Base-by-base conservation (phyloP, 768 basidiomycete species). In the Tylopilus balloui region DNA sequence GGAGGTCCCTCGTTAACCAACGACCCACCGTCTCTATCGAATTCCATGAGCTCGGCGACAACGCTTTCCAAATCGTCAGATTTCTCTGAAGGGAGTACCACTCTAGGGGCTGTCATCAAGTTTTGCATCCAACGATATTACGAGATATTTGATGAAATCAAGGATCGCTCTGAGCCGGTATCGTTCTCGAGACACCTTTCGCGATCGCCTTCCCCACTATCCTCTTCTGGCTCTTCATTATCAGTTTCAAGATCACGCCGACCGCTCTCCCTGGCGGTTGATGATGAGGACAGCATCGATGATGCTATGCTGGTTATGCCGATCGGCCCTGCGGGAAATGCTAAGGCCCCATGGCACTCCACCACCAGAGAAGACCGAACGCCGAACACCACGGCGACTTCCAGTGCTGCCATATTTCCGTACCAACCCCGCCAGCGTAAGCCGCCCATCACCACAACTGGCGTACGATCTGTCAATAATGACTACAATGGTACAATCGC, bases 71-170 rank as follows among this genome's bases (percentile, higher is more conserved):
- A 52, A n/a, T 62, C 59, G 40, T 47, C 64, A n/a, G 61, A 62
- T 39, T 56, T 56, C 24, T 52, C 54, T 4, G 77, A 80, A 57
- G 78, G 77, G 28, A 71, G 70, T 54, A 81, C 80, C 9, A 89
- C 88, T 1, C 71, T 92, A 0, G 88, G 88, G 3, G 71, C 74
- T 52, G 71, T 92, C 35, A 73, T 91, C 65, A 83, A 83, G 61
- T 69, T 88, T 36, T 92, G 87, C 64, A 90, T 92, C 43, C 78
- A 86, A 58, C 79, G 80, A 36, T 92, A 92, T 63, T 91, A 84
- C 63, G 90, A 92, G 62, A 72, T 92, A 25, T 92, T 92, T 57
- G 89, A 91, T 61, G 90, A 92, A 56, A 67, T 85, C n/a, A 69
- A 65, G 48, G 90, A 91, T 67, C 78, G 81, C 14, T 76, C 75